A percentile compares a stretch with the other conserved stretches of the same genome.
phyloP scores from a whole-genome alignment of 2,329 filamentous ascomycete species.

The Chrysosporium keratinophilum region DNA sequence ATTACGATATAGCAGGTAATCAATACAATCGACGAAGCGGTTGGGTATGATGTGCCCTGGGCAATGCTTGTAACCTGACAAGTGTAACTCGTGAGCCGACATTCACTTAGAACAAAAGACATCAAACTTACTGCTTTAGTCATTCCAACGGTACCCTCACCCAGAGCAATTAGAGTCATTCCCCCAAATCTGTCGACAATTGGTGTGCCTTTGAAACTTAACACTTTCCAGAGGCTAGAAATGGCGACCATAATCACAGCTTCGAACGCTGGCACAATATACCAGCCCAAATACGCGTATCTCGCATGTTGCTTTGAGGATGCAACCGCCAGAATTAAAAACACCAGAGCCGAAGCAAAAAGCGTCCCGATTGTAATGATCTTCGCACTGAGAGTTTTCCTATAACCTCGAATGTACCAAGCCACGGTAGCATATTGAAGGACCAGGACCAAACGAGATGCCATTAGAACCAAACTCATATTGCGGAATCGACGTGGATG shows the following conservation, averaged over 20 bases:
- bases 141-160: conserved; percentile 46
- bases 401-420: conserved; percentile 20
- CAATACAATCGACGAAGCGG: conserved; percentile 13
- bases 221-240: conserved; percentile 42
- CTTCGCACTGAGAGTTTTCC: conserved; percentile 22
- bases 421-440: conserved; percentile 43
- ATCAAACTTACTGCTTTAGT: conserved; percentile 17
- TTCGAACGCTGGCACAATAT: conserved; percentile 43
- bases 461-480: conserved; percentile 37
- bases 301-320: conserved; percentile 2
- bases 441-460: conserved; percentile 45
- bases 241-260: conserved; percentile 38
- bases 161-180: conserved; percentile 51
- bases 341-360: conserved; percentile 10
- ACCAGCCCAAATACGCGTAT: conserved; percentile 37
- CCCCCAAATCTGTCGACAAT: conserved; percentile 50
- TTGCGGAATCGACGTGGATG: conserved; percentile 38
- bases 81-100: background rate
- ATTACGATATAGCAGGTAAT: conserved; percentile 15
- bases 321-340: conserved; percentile 11
- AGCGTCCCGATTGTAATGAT: conserved; percentile 24
- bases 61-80: conserved; percentile 15
- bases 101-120: background rate
- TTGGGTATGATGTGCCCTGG: conserved; percentile 11
- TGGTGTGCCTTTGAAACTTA: conserved; percentile 46